Conservation (phyloP, 805 yeast genomes). For the Metschnikowia continentalis region DNA sequence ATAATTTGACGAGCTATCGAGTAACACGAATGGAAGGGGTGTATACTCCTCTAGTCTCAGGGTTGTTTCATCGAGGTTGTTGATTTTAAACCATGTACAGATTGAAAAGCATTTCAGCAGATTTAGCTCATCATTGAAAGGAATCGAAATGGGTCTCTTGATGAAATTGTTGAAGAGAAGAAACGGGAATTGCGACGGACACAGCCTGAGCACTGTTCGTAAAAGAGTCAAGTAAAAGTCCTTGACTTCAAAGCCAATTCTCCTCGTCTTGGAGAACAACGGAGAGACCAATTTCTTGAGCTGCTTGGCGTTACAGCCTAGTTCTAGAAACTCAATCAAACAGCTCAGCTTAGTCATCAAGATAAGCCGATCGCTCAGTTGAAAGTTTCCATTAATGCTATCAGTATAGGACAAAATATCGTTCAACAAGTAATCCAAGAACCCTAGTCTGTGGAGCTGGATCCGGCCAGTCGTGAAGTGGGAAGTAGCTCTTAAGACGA, state of each 20-base stretch:
- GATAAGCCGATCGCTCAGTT: constrained; percentile 14
- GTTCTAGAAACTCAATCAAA: constrained; percentile 26
- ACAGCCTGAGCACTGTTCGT: constrained; percentile 18
- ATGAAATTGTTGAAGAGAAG: constrained; percentile 22
- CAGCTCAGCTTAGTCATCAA: constrained; percentile 17
- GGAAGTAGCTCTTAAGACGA: constrained; percentile 21
- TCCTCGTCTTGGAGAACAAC: constrained; percentile 10
- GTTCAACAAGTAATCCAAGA: constrained; percentile 21
- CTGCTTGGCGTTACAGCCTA: constrained; percentile 29
- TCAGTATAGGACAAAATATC: constrained; percentile 14
- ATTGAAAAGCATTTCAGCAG: constrained; percentile 29
- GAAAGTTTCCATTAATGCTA: constrained; percentile 8
- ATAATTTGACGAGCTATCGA: constrained; percentile 24
- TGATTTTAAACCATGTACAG: constrained; percentile 39
- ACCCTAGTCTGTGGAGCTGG: constrained; percentile 17
- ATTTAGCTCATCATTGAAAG: constrained; percentile 12
- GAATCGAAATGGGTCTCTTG: constrained; percentile 11
- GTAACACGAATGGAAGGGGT: constrained; percentile 20
- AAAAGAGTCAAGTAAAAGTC: constrained; percentile 22
- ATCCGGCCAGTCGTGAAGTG: constrained; percentile 23
- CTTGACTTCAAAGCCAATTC: constrained; percentile 7
- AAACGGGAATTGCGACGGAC: constrained; percentile 28
- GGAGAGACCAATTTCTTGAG: constrained; percentile 21
- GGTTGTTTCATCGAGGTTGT: constrained; percentile 13
- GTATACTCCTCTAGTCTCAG: constrained; percentile 6